Evolutionary conservation across 192 early-diverging fungal genomes (phyloP), one percentile per base, ranked within the genome.

Genomic region (Backusella parvicylindrica): DNA sequence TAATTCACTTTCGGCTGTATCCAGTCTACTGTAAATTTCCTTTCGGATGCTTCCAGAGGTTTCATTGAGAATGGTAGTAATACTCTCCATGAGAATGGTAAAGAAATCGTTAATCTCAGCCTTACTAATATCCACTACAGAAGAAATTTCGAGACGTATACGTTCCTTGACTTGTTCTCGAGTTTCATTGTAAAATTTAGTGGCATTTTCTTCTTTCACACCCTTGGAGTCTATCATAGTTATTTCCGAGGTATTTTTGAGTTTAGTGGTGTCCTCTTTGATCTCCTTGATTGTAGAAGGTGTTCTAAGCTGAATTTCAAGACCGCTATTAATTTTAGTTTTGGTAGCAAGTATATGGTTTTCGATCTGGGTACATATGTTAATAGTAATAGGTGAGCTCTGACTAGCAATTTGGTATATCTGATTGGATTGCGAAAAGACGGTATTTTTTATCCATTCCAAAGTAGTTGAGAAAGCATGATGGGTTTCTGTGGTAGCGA

Each of bases 321-420:
- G 70, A n/a, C 56, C 64, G 13, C 31, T 31, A 8, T 65, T 43
- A 1, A 70, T 53, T 64, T 77, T 70, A 23, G 64, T 21, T 30
- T 77, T 67, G 15, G 70, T 47, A 37, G 32, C 43, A 16, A 37
- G 26, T 13, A 53, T 21, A 33, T 65, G 23, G 43, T 77, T 77
- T 18, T 77, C 56, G 31, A 77, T 64, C 63, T 77, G 76, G 5
- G 30, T 71, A 63, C 40, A 47, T 2, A 77, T 16, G 18, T 64
- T 41, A 21, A 67, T 37, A 2, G 71, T 18, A 35, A 33, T 72
- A 15, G 53, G 23, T 16, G 53, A 28, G 13, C 36, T 36, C 6
- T 72, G 28, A 11, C 13, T 63, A 7, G 63, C 71, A 53, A 72
- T 28, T 1, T 30, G 30, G 8, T 28, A 63, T 33, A 72, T 72